Evolutionary conservation across 805 yeast species (phyloP).

Genomic region (Myxozyma mucilagina): DNA sequence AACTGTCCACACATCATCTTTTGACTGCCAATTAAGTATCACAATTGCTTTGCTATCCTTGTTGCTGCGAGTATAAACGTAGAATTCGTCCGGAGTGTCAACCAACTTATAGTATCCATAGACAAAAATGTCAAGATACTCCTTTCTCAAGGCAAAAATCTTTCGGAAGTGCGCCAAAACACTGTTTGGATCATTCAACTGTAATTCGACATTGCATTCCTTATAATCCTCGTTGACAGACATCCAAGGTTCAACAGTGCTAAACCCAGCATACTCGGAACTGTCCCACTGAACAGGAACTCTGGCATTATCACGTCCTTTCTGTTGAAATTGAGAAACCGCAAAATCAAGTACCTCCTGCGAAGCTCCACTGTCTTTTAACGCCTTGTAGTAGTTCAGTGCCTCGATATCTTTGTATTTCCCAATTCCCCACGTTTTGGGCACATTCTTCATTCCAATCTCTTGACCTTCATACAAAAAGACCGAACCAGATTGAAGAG

Average conservation of each 20-base stretch:
- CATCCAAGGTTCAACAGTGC: conserved; percentile 49
- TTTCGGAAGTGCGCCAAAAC: conserved; percentile 49
- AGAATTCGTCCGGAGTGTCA: conserved; percentile 38
- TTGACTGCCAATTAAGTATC: background rate
- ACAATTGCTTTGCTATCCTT: conserved; percentile 1
- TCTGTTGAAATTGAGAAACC: conserved; percentile 36
- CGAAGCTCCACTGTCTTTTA: conserved; percentile 36
- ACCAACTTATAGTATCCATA: conserved; percentile 49
- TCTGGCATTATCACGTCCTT: conserved; percentile 55
- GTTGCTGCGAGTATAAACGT: conserved; percentile 5
- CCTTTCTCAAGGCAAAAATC: conserved; percentile 47
- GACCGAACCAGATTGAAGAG: conserved; percentile 57
- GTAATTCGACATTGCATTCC: conserved; percentile 50
- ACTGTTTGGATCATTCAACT: conserved; percentile 49
- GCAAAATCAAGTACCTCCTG: conserved; percentile 3
- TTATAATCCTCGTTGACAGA: conserved; percentile 51
- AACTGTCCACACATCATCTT: conserved; percentile 4
- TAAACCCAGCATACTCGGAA: conserved; percentile 38
- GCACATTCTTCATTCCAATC: conserved; percentile 55
- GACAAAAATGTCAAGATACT: conserved; percentile 46
- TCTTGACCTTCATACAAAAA: conserved; percentile 64
- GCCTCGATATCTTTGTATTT: conserved; percentile 56
- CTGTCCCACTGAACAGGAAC: conserved; percentile 56
- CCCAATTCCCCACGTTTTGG: conserved; percentile 48
- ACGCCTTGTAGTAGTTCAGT: conserved; percentile 48